Conservation (phyloP, 2,329 filamentous ascomycete genomes). For the Magnaporthiopsis incrustans region DNA sequence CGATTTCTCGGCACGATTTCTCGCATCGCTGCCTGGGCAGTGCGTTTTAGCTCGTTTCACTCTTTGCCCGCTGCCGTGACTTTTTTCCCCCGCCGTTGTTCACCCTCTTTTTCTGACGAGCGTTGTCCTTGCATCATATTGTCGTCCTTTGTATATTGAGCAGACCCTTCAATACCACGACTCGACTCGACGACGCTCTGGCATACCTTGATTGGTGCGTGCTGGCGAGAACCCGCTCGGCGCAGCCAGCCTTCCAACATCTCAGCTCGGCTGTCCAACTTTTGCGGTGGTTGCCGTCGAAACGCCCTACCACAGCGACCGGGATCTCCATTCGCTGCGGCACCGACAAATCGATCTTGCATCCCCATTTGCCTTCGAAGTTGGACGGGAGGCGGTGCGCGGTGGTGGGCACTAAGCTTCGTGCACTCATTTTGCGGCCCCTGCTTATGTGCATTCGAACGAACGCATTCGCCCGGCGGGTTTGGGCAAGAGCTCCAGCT, state of each 20-base stretch:
- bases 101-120: neutral
- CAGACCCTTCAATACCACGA: neutral
- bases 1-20: neutral
- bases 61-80: neutral
- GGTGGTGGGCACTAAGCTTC: too few species aligned
- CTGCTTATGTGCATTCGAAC: neutral
- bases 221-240: neutral
- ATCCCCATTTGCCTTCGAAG: neutral
- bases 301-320: conserved; percentile 1
- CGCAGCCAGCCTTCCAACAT: neutral
- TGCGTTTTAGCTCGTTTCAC: neutral
- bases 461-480: too few species aligned
- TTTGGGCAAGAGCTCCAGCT: neutral
- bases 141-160: neutral
- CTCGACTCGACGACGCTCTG: neutral
- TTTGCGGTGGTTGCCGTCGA: conserved; percentile 6
- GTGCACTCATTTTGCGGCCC: too few species aligned
- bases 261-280: conserved; percentile 1
- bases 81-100: neutral
- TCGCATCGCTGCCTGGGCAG: conserved; percentile 6
- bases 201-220: neutral
- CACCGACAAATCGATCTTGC: neutral
- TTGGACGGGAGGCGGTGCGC: too few species aligned
- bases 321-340: neutral
- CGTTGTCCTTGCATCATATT: too few species aligned